These are phyloP conservation scores for Plasmodium yoelii DNA, from an alignment of 169 alveolate genomes.

Conservation along the genomic window DNA sequence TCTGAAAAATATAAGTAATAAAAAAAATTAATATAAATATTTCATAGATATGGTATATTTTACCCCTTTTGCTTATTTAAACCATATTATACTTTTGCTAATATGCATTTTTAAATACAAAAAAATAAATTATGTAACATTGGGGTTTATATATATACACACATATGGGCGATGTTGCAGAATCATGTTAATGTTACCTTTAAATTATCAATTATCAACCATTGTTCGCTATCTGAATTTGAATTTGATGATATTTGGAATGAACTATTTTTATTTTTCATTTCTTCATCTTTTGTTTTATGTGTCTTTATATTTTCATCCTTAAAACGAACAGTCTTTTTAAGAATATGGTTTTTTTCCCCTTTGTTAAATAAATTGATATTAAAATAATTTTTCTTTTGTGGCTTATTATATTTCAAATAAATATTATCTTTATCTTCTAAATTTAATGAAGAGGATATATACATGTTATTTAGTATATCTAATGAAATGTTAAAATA, in stretches of 20 bases:
- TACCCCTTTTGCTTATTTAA: no score
- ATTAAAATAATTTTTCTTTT: constrained; percentile 17
- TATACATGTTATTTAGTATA: constrained; percentile 35
- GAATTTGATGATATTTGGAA: constrained; percentile 35
- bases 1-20: no score
- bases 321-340: constrained; percentile 67
- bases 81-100: no score
- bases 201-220: constrained; percentile 75
- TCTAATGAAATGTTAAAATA: constrained; percentile 50
- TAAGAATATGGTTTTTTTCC: constrained; percentile 20
- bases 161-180: no score
- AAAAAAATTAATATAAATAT: no score
- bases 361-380: constrained; percentile 15
- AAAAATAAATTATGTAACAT: no score
- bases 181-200: constrained; percentile 25
- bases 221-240: constrained; percentile 67
- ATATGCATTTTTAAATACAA: no score
- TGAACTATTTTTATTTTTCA: constrained; percentile 22
- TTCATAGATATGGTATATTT: no score
- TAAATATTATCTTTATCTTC: constrained; percentile 39
- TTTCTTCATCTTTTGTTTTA: constrained; percentile 30
- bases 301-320: constrained; percentile 19
- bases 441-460: constrained; percentile 12
- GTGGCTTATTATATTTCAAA: constrained; percentile 19
- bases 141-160: no score